A percentile compares a stretch with the other conserved stretches of the same genome.
These are phyloP conservation scores for Apostasia ramifera DNA, from an alignment of 106 monocot genomes.

Conservation along the genomic window DNA sequence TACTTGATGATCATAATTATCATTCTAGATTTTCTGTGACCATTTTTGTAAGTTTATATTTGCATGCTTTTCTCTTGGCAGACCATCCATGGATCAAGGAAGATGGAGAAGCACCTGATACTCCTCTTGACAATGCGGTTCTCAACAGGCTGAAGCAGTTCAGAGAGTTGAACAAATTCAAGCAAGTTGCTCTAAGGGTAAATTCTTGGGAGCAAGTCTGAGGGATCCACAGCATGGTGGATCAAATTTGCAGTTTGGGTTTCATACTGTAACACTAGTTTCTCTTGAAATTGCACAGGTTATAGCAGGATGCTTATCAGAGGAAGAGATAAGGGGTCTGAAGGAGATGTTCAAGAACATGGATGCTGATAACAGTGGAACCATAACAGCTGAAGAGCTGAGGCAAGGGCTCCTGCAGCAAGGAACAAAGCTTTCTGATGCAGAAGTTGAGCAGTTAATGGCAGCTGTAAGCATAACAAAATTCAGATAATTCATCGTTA, in stretches of 20 bases:
- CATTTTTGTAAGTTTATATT: too few relatives aligned
- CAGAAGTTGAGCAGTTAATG: conserved; percentile 58
- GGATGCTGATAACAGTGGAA: conserved; percentile 79
- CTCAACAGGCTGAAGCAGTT: conserved; percentile 65
- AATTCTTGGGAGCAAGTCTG: neutral
- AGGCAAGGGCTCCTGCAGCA: conserved; percentile 51
- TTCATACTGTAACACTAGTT: neutral
- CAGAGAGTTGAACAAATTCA: conserved; percentile 74
- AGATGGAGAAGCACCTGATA: conserved; percentile 77
- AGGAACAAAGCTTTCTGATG: conserved; percentile 61
- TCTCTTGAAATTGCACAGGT: conserved; percentile 22
- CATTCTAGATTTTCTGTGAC: too few relatives aligned
- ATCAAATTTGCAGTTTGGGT: too few relatives aligned
- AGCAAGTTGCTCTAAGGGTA: conserved; percentile 69
- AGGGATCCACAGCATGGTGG: too few relatives aligned
- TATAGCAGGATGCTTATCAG: conserved; percentile 69
- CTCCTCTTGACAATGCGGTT: conserved; percentile 62
- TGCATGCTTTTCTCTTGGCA: conserved; percentile 1
- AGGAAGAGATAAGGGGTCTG: conserved; percentile 61
- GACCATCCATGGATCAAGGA: conserved; percentile 85
- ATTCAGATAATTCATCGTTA: too few relatives aligned
- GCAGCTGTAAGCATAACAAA: conserved; percentile 76
- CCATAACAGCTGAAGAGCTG: conserved; percentile 69
- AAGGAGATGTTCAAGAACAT: conserved; percentile 81
- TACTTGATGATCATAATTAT: too few relatives aligned